Conservation (phyloP, 108 stramenopile genomes). For the Epithemia pelagica region DNA sequence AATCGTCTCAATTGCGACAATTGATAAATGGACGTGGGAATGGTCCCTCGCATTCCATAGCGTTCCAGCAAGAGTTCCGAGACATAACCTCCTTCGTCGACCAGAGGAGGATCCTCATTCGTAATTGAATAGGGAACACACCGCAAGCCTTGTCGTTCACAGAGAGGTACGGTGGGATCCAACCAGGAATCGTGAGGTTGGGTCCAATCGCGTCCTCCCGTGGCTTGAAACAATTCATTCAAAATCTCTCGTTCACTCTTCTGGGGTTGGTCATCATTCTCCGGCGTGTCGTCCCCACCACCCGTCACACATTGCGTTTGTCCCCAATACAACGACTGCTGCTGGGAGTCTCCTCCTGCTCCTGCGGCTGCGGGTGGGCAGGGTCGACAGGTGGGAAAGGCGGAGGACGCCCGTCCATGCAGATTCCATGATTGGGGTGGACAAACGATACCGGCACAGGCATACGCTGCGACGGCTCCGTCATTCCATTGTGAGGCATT, state of each 20-base stretch:
- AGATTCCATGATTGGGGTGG: slow-evolving; percentile 37
- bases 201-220: slow-evolving; percentile 48
- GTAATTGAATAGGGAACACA: too few relatives aligned
- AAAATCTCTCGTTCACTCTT: slow-evolving; percentile 40
- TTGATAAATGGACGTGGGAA: slow-evolving; percentile 44
- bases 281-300: slow-evolving; percentile 12
- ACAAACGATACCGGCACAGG: slow-evolving; percentile 50
- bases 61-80: slow-evolving; percentile 21
- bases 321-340: neutral
- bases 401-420: neutral
- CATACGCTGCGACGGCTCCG: slow-evolving; percentile 14
- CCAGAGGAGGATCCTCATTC: too few relatives aligned
- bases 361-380: slow-evolving; percentile 1
- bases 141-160: slow-evolving; percentile 46
- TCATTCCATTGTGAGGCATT: slow-evolving; percentile 28
- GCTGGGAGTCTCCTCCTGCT: neutral
- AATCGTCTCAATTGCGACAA: slow-evolving; percentile 24
- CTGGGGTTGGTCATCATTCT: neutral
- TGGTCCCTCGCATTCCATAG: slow-evolving; percentile 36
- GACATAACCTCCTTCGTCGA: too few relatives aligned
- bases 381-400: neutral
- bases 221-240: slow-evolving; percentile 40
- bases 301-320: slow-evolving; percentile 19
- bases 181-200: slow-evolving; percentile 37
- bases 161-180: slow-evolving; percentile 32